These are phyloP conservation scores for Triticum turgidum DNA, from an alignment of 176 grass and related monocot species.

Conservation along the genomic window DNA sequence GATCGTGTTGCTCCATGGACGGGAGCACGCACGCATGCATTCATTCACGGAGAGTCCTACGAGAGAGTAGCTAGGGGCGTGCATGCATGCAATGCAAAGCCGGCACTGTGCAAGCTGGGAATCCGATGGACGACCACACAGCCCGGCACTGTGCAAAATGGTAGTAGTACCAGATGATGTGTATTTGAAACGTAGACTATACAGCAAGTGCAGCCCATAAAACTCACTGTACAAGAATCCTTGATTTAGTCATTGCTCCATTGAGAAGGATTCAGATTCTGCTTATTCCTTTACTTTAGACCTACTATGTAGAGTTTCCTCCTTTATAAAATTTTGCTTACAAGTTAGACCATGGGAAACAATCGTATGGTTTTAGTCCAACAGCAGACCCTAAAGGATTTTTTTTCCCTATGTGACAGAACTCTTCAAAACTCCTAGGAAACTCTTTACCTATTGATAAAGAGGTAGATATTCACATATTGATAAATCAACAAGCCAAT, in stretches of 20 bases:
- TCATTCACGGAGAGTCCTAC: background rate
- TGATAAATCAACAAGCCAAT: background rate
- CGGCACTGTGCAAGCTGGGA: constrained; percentile 1
- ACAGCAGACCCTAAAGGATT: too few relatives aligned
- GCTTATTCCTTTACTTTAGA: too few relatives aligned
- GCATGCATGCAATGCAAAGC: background rate
- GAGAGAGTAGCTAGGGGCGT: background rate
- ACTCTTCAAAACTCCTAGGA: too few relatives aligned
- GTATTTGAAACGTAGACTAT: background rate
- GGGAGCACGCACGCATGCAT: background rate
- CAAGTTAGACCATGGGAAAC: too few relatives aligned
- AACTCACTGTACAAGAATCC: background rate
- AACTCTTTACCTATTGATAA: too few relatives aligned
- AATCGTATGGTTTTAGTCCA: too few relatives aligned
- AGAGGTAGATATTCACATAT: too few relatives aligned
- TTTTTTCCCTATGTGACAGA: too few relatives aligned
- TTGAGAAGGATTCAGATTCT: background rate
- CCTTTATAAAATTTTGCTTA: background rate
- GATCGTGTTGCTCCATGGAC: background rate
- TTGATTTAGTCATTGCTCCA: background rate
- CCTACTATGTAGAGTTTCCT: too few relatives aligned
- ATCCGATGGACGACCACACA: constrained; percentile 15
- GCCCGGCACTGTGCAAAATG: background rate
- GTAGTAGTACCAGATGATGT: background rate
- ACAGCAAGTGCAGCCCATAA: background rate